Percentiles rank a stretch among this genome's conserved stretches.
Evolutionary conservation across 2,329 filamentous ascomycete species (phyloP).

Genomic region (Dryadomyces sulphureus): DNA sequence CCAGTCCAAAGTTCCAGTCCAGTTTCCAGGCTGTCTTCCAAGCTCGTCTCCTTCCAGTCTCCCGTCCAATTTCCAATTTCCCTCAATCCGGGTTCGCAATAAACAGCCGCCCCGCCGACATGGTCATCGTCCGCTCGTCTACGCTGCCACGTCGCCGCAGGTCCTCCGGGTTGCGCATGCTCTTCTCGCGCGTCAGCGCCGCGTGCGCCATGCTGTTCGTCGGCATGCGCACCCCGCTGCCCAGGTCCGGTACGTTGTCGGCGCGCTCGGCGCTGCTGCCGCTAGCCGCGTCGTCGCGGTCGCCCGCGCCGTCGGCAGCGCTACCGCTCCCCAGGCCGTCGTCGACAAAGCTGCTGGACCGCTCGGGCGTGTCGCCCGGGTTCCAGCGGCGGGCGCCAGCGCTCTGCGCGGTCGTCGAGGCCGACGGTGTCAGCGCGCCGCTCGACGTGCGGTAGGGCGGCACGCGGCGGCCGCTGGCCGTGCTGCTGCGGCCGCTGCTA

Average conservation of each 20-base stretch:
- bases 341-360: constrained; percentile 34
- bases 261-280: constrained; percentile 45
- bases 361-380: constrained; percentile 40
- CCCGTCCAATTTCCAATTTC: no score
- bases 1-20: no score
- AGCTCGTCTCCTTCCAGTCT: no score
- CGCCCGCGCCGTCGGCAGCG: constrained; percentile 16
- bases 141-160: constrained; percentile 65
- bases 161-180: constrained; percentile 54
- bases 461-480: constrained; percentile 34
- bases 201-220: constrained; percentile 44
- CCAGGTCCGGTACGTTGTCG: constrained; percentile 44
- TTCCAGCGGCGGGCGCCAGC: constrained; percentile 26
- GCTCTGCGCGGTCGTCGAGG: constrained; percentile 17
- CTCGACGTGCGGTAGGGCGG: constrained; percentile 34
- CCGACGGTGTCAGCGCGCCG: constrained; percentile 21
- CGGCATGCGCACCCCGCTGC: constrained; percentile 31
- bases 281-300: constrained; percentile 28
- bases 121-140: constrained; percentile 66
- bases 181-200: constrained; percentile 47
- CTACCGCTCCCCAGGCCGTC: constrained; percentile 10
- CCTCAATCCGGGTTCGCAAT: constrained; percentile 69
- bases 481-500: constrained; percentile 62
- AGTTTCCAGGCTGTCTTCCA: no score
- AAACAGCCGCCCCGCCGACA: constrained; percentile 59